Base-by-base conservation (phyloP, 2,329 filamentous ascomycete genomes). In the Colletotrichum sp. region DNA sequence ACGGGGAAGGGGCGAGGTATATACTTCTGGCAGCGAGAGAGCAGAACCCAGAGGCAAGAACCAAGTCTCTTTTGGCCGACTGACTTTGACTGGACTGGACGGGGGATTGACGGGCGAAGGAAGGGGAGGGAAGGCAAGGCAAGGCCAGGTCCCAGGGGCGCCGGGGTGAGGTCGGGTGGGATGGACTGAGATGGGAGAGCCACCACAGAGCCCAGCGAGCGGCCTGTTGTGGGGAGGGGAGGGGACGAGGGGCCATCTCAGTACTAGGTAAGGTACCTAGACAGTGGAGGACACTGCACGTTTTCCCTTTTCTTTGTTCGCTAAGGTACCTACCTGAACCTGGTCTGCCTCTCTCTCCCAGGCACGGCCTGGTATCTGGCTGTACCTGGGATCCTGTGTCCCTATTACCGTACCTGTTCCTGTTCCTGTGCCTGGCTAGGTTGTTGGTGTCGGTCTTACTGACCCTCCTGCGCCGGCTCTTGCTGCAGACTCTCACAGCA, bases 221-320 rank as follows among this genome's bases (percentile, higher is more conserved):
- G 34, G 26, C 24, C 48, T n/a, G 18, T 57, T 13, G 72, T 67
- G 68, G 30, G 30, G 30, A 32, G 28, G 72, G 61, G 39, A 43
- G 61, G 68, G 72, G 43, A 52, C 43, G 43, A 52, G 43, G 43
- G 43, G 43, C 43, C 36, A 36, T 7, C 34, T 36, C 34, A 36
- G 15, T 32, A 32, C 28, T 28, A 13, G 30, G 30, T 36, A 36
- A 7, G 6, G 7, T 36, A 36, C 34, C 15, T 36, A 18, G 39
- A n/a, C 39, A 48, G n/a, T 52, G 43, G 43, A n/a, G 55, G 64
- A 48, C 28, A n/a, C 28, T 76, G 74, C 64, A 65, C 70, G 74
- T 74, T 76, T 76, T 69, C 70, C 74, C 70, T 69, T 36, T 73
- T 52, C 74, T 76, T 76, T 76, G 74, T 76, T 76, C 65, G 43